These are phyloP conservation scores for Hypoxylon sp. DNA, from an alignment of 2,329 filamentous ascomycete genomes.

Conservation along the genomic window DNA sequence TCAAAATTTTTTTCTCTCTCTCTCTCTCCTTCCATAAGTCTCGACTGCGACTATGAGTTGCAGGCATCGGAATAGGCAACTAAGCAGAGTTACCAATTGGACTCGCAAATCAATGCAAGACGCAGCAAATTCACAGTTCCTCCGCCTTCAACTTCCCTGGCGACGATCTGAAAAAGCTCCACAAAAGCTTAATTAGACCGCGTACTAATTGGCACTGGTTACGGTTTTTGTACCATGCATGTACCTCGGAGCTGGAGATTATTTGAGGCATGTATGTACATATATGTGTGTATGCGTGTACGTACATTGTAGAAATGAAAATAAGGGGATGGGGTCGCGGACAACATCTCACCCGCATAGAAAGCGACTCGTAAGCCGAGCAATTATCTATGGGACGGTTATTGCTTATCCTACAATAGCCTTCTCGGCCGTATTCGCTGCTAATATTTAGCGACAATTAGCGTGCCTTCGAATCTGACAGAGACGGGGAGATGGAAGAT, in stretches of 20 bases:
- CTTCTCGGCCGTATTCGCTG: constrained; percentile 31
- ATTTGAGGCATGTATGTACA: no score
- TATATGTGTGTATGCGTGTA: no score
- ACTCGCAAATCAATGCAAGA: constrained; percentile 29
- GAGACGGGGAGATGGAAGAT: constrained; percentile 2
- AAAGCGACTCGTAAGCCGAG: constrained; percentile 29
- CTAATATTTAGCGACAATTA: constrained; percentile 25
- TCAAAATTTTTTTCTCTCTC: constrained; percentile 29
- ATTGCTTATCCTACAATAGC: constrained; percentile 31
- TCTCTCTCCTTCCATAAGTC: constrained; percentile 22
- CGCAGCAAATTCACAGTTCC: constrained; percentile 15
- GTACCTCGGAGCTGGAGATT: constrained; percentile 9
- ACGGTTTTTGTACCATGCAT: constrained; percentile 15
- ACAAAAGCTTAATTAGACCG: constrained; percentile 54
- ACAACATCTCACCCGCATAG: constrained; percentile 35
- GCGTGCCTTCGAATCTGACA: constrained; percentile 31
- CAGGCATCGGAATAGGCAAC: constrained; percentile 16
- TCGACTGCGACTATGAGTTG: constrained; percentile 29
- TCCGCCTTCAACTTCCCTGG: constrained; percentile 30
- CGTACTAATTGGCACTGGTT: constrained; percentile 42
- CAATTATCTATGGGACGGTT: constrained; percentile 20
- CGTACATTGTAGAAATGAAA: neutral
- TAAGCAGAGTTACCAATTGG: constrained; percentile 17
- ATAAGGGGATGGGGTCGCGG: constrained; percentile 13
- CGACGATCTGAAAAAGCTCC: constrained; percentile 48